phyloP scores from a whole-genome alignment of 2,329 filamentous ascomycete species.

The Pezicula carpinea region DNA sequence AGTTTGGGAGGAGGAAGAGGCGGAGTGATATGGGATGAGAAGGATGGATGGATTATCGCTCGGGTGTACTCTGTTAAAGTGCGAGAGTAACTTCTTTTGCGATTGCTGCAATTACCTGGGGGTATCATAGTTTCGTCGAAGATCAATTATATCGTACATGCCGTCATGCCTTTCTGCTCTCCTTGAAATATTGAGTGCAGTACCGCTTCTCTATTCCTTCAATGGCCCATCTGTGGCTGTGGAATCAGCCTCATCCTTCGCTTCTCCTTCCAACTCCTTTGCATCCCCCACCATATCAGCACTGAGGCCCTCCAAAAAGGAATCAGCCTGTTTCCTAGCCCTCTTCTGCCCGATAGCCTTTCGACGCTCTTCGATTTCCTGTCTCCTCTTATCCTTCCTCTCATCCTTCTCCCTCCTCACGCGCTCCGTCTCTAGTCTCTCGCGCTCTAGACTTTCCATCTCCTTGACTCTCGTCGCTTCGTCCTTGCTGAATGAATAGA shows the following conservation, averaged over 20 bases:
- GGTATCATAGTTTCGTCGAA: too few species aligned
- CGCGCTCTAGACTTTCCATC: conserved; percentile 68
- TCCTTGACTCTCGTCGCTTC: conserved; percentile 59
- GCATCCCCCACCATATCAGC: conserved; percentile 17
- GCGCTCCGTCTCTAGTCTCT: conserved; percentile 62
- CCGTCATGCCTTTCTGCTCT: too few species aligned
- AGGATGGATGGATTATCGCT: too few species aligned
- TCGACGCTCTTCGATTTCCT: conserved; percentile 57
- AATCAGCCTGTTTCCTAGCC: conserved; percentile 65
- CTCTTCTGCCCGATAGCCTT: conserved; percentile 40
- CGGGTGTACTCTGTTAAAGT: too few species aligned
- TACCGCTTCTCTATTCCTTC: too few species aligned
- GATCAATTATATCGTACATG: too few species aligned
- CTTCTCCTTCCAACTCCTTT: conserved; percentile 1
- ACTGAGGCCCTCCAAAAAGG: conserved; percentile 61
- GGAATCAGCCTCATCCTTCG: background rate
- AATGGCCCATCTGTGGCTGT: too few species aligned
- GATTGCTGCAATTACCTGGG: too few species aligned
- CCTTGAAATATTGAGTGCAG: too few species aligned
- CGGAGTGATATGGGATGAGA: too few species aligned
- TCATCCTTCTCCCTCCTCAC: conserved; percentile 44
- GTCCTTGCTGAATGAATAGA: conserved; percentile 83
- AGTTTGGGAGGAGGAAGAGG: too few species aligned
- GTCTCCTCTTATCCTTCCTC: conserved; percentile 52
- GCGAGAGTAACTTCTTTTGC: too few species aligned